Conservation (phyloP, 805 yeast species). For the Starmerella kuoi region DNA sequence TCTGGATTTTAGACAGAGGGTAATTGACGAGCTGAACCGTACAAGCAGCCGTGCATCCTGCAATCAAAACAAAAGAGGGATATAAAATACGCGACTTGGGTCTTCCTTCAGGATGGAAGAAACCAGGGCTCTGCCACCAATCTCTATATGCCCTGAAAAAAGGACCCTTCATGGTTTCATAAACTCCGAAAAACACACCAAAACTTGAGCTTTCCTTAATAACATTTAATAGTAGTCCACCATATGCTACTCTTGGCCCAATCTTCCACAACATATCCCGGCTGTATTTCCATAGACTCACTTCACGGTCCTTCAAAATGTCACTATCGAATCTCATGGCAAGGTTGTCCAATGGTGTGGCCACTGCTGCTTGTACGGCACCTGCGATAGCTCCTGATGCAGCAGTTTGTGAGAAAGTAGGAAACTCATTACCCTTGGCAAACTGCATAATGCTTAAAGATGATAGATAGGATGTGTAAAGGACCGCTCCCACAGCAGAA, state of each 20-base stretch:
- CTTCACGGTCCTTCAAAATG: slow-evolving; percentile 35
- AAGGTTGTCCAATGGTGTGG: slow-evolving; percentile 89
- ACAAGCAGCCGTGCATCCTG: slow-evolving; percentile 80
- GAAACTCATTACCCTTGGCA: slow-evolving; percentile 28
- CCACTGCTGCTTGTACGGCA: slow-evolving; percentile 72
- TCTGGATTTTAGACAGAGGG: slow-evolving; percentile 71
- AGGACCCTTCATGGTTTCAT: slow-evolving; percentile 60
- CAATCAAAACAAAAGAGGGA: slow-evolving; percentile 59
- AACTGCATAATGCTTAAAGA: slow-evolving; percentile 22
- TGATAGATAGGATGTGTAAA: slow-evolving; percentile 69
- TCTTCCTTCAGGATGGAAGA: slow-evolving; percentile 24
- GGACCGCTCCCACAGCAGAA: slow-evolving; percentile 74
- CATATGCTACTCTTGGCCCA: slow-evolving; percentile 76
- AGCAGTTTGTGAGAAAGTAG: slow-evolving; percentile 41
- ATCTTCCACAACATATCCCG: slow-evolving; percentile 52
- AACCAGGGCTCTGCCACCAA: slow-evolving; percentile 25
- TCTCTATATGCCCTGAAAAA: slow-evolving; percentile 25
- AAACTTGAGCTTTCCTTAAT: slow-evolving; percentile 71
- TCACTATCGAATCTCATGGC: slow-evolving; percentile 68
- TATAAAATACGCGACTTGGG: slow-evolving; percentile 37
- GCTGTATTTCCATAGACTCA: slow-evolving; percentile 67
- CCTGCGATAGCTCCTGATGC: slow-evolving; percentile 82
- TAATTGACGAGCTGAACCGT: slow-evolving; percentile 67
- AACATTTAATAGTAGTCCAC: slow-evolving; percentile 71
- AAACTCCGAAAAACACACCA: slow-evolving; percentile 70